Evolutionary conservation across 352 stramenopile genomes (phyloP).

Genomic region (Pythium plurisporium): DNA sequence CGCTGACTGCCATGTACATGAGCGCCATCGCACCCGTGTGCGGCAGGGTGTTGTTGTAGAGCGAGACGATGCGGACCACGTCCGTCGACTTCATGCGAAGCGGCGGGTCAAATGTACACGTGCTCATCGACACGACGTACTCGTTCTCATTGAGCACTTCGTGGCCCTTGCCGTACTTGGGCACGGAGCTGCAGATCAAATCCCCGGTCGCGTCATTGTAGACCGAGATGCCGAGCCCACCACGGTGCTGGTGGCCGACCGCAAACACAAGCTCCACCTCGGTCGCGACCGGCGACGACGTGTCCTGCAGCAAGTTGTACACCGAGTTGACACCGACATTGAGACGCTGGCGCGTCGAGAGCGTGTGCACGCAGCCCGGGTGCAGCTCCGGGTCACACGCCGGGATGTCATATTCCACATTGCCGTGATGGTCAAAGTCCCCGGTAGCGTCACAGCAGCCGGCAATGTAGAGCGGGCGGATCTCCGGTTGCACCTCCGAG

Average conservation of each 20-base stretch:
- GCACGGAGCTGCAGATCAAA: slow-evolving; percentile 59
- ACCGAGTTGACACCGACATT: slow-evolving; percentile 33
- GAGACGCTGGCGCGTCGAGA: slow-evolving; percentile 61
- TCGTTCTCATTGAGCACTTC: slow-evolving; percentile 64
- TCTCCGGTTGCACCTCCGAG: slow-evolving; percentile 43
- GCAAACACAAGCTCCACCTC: slow-evolving; percentile 79
- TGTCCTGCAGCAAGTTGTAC: slow-evolving; percentile 16
- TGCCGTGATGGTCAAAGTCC: slow-evolving; percentile 52
- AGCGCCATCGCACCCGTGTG: slow-evolving; percentile 79
- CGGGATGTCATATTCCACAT: slow-evolving; percentile 78
- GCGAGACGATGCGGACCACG: slow-evolving; percentile 64
- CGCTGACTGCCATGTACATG: slow-evolving; percentile 69
- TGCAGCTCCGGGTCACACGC: slow-evolving; percentile 56
- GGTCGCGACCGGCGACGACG: slow-evolving; percentile 23
- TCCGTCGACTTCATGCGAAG: slow-evolving; percentile 63
- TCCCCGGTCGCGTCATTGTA: slow-evolving; percentile 69
- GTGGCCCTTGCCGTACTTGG: slow-evolving; percentile 52
- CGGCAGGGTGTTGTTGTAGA: slow-evolving; percentile 78
- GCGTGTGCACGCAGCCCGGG: slow-evolving; percentile 71
- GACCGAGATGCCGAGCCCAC: slow-evolving; percentile 62
- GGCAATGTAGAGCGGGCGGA: slow-evolving; percentile 59
- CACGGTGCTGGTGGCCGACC: slow-evolving; percentile 75
- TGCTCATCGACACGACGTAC: slow-evolving; percentile 70
- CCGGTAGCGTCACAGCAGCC: slow-evolving; percentile 71
- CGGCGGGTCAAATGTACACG: slow-evolving; percentile 70